phyloP scores from a whole-genome alignment of 225 moss, liverwort and hornwort genomes.

The Physcomitrium patens region DNA sequence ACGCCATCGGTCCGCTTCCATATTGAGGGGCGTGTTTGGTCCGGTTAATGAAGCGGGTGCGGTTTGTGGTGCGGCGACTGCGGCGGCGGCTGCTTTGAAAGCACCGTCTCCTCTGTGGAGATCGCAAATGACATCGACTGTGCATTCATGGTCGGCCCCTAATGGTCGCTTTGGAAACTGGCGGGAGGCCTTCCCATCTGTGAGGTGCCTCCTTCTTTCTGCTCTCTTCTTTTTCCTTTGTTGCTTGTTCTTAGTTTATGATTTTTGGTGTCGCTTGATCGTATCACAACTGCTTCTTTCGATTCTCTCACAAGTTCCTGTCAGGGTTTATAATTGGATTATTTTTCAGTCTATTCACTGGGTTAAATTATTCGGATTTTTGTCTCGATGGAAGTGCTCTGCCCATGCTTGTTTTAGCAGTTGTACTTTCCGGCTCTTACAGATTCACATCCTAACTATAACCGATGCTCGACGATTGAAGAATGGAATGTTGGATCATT shows the following conservation, averaged over 20 bases:
- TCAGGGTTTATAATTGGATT: background rate
- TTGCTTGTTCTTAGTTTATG: background rate
- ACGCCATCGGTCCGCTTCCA: constrained; percentile 33
- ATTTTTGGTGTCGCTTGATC: background rate
- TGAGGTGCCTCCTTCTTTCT: constrained; percentile 27
- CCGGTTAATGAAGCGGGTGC: background rate
- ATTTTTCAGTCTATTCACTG: background rate
- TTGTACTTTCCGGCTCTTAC: constrained; percentile 8
- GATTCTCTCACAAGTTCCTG: background rate
- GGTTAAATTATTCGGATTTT: constrained; percentile 1
- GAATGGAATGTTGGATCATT: background rate
- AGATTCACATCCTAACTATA: background rate
- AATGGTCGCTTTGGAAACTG: constrained; percentile 7
- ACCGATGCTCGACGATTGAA: background rate
- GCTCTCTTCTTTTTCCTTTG: background rate
- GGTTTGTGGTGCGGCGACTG: background rate
- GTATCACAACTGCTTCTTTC: background rate
- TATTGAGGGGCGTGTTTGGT: constrained; percentile 17
- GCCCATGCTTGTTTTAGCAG: background rate
- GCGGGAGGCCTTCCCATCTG: constrained; percentile 31
- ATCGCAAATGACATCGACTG: constrained; percentile 28
- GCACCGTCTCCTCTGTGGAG: constrained; percentile 25
- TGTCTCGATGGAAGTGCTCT: background rate
- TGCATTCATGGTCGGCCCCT: constrained; percentile 36
- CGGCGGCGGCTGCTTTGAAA: constrained; percentile 2